These are phyloP conservation scores for Crithidia bombi DNA, from an alignment of 208 protist genomes.

Conservation along the genomic window DNA sequence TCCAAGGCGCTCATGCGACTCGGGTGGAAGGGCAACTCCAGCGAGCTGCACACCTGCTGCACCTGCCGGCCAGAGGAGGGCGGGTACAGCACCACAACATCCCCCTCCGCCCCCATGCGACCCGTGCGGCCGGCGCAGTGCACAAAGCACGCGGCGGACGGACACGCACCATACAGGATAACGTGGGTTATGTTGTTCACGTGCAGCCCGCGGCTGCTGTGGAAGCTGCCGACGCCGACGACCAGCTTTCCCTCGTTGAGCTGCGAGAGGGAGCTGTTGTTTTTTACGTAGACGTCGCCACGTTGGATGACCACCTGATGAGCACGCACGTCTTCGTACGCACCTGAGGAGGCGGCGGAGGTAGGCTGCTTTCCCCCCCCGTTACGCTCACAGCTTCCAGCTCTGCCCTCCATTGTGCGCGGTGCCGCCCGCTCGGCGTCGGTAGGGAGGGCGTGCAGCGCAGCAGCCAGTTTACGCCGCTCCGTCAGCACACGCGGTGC, in stretches of 20 bases:
- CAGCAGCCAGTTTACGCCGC: slow-evolving; percentile 12
- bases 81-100: slow-evolving; percentile 81
- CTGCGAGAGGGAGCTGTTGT: slow-evolving; percentile 70
- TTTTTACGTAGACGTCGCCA: slow-evolving; percentile 75
- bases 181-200: slow-evolving; percentile 84
- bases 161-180: slow-evolving; percentile 76
- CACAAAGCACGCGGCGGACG: slow-evolving; percentile 67
- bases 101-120: slow-evolving; percentile 79
- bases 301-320: slow-evolving; percentile 47
- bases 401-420: background rate
- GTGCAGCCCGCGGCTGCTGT: slow-evolving; percentile 82
- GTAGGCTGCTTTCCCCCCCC: background rate
- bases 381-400: background rate
- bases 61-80: slow-evolving; percentile 69
- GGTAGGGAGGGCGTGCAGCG: slow-evolving; percentile 26
- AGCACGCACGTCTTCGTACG: slow-evolving; percentile 36
- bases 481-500: slow-evolving; percentile 12
- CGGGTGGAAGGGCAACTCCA: slow-evolving; percentile 76
- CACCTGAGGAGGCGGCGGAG: background rate
- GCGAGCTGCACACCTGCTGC: slow-evolving; percentile 73
- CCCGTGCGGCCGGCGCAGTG: slow-evolving; percentile 90
- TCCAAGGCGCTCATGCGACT: slow-evolving; percentile 65
- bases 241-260: slow-evolving; percentile 68
- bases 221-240: slow-evolving; percentile 67
- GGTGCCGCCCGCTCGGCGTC: background rate